These are phyloP conservation scores for Xerocomellus chrysenteron DNA, from an alignment of 768 basidiomycete genomes.

Conservation along the genomic window DNA sequence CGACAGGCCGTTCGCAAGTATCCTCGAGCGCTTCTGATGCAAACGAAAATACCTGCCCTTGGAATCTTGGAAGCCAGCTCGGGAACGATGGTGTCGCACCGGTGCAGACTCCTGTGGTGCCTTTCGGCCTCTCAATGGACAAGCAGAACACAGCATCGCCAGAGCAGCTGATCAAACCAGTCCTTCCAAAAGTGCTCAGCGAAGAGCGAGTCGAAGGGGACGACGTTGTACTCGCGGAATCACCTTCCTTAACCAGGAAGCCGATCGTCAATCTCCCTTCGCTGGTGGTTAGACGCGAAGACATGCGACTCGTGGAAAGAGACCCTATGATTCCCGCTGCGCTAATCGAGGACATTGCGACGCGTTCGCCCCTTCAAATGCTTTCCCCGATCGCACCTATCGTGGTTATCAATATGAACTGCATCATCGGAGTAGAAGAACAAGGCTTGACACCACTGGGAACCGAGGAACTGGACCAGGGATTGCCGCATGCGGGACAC, in stretches of 20 bases:
- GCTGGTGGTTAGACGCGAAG: not conserved
- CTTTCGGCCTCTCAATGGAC: not conserved
- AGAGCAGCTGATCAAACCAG: not conserved
- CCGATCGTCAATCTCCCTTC: slow-evolving; percentile 18
- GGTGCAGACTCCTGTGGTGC: not conserved
- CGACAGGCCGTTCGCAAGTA: not conserved
- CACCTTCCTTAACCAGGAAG: not conserved
- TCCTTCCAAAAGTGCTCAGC: not conserved
- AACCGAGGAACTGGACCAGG: not conserved
- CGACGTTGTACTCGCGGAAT: not conserved
- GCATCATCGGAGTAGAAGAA: not conserved
- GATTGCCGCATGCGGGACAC: not conserved
- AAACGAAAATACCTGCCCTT: not conserved
- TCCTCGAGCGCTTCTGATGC: not conserved
- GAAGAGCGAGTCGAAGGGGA: not conserved
- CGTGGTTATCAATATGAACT: slow-evolving; percentile 1
- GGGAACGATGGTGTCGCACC: not conserved
- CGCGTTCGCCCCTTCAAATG: slow-evolving; percentile 13
- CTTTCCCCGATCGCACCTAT: not conserved
- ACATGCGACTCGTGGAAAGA: not conserved
- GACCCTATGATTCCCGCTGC: not conserved
- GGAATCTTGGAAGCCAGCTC: not conserved
- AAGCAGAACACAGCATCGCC: not conserved
- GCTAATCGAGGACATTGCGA: slow-evolving; percentile 8
- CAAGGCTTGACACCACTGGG: not conserved